A percentile compares a stretch with the other conserved stretches of the same genome.
phyloP scores from a whole-genome alignment of 805 yeast genomes.

The Naumovozyma baii region DNA sequence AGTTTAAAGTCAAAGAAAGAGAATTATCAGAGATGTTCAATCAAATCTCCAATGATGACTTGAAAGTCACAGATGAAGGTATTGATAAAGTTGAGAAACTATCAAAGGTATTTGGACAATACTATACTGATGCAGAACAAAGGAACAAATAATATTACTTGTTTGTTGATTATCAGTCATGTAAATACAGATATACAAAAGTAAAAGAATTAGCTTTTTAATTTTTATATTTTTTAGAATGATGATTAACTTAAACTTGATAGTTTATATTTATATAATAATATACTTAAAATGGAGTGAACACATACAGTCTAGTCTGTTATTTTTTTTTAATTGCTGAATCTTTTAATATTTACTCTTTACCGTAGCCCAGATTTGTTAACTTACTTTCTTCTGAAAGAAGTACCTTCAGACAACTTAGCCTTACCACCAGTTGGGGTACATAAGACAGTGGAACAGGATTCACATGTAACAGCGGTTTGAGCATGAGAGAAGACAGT shows the following conservation, averaged over 20 bases:
- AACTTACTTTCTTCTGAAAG: slow-evolving; percentile 95
- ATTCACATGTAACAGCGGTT: slow-evolving; percentile 98
- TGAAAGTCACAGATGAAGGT: neutral
- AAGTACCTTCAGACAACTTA: slow-evolving; percentile 97
- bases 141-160: neutral
- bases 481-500: slow-evolving; percentile 99
- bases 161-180: neutral
- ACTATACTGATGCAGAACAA: slow-evolving; percentile 2
- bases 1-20: slow-evolving; percentile 13
- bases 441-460: slow-evolving; percentile 96
- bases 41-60: slow-evolving; percentile 7
- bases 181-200: slow-evolving; percentile 2
- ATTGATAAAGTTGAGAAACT: slow-evolving; percentile 3
- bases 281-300: neutral
- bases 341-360: too few relatives aligned
- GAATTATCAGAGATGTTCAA: slow-evolving; percentile 13
- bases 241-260: neutral
- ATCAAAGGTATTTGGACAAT: slow-evolving; percentile 9
- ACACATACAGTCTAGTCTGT: neutral
- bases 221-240: neutral
- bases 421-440: slow-evolving; percentile 99
- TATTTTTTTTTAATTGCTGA: neutral
- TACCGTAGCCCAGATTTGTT: neutral
- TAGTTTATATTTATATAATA: neutral
- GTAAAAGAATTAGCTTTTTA: too few relatives aligned